Evolutionary conservation across 106 monocot genomes (phyloP).

Genomic region (Chionographis japonica): DNA sequence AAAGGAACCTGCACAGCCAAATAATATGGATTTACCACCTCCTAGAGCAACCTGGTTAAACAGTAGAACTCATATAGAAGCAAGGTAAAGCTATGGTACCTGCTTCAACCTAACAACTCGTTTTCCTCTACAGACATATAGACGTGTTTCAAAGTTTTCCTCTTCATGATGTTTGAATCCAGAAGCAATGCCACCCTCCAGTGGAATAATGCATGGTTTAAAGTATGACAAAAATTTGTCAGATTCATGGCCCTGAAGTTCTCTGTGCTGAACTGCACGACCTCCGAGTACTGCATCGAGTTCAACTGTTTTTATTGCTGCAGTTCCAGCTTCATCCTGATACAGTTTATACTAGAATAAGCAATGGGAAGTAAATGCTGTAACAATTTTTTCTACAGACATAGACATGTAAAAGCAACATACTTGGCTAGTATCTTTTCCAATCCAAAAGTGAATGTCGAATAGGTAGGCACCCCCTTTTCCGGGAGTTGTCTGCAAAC

Average conservation of each 20-base stretch:
- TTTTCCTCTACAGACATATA: conserved; percentile 49
- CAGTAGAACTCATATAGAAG: too few species aligned
- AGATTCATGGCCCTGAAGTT: conserved; percentile 52
- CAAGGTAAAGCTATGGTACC: conserved; percentile 14
- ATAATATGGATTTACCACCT: not conserved
- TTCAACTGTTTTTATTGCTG: conserved; percentile 55
- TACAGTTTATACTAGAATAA: not conserved
- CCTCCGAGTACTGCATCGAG: conserved; percentile 55
- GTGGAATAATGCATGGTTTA: conserved; percentile 52
- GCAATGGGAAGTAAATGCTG: not conserved
- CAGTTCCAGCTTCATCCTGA: conserved; percentile 59
- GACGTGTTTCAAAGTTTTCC: conserved; percentile 46
- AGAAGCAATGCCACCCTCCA: conserved; percentile 50
- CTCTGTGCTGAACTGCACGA: conserved; percentile 52
- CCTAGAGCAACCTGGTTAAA: too few species aligned
- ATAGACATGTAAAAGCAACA: not conserved
- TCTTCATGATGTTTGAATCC: conserved; percentile 36
- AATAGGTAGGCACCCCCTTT: conserved; percentile 43
- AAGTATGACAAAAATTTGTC: conserved; percentile 61
- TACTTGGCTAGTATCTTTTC: conserved; percentile 59
- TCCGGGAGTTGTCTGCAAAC: conserved; percentile 33
- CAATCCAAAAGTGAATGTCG: conserved; percentile 57
- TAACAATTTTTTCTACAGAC: not conserved
- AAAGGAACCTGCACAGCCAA: conserved; percentile 20
- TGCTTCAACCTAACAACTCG: conserved; percentile 48